Evolutionary conservation across 2,329 filamentous ascomycete genomes (phyloP).

Genomic region (Colletotrichum tropicale): DNA sequence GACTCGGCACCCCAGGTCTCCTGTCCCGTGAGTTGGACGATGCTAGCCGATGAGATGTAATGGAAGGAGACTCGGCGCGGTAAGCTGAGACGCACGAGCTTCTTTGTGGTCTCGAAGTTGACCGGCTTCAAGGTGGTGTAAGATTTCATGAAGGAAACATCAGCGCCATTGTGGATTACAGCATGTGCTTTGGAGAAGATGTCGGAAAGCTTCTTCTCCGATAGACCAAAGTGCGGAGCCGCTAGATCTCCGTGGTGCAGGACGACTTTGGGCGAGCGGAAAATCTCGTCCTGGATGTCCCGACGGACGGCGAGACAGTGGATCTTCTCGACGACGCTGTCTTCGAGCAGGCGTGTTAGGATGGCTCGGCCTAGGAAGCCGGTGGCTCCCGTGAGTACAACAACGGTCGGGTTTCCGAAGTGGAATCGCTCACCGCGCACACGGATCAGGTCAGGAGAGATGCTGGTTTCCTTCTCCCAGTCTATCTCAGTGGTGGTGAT

Average conservation of each 20-base stretch:
- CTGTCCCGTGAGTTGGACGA: slow-evolving; percentile 3
- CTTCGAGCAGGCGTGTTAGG: slow-evolving; percentile 32
- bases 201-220: not conserved
- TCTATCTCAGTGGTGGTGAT: slow-evolving; percentile 20
- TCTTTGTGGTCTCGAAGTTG: slow-evolving; percentile 40
- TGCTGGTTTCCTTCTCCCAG: slow-evolving; percentile 39
- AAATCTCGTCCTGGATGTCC: not conserved
- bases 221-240: slow-evolving; percentile 25
- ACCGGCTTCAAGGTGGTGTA: slow-evolving; percentile 35
- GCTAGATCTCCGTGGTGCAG: not conserved
- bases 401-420: not conserved
- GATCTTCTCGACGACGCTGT: slow-evolving; percentile 32
- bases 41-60: slow-evolving; percentile 30
- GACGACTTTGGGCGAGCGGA: not conserved
- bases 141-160: slow-evolving; percentile 38
- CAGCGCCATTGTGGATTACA: slow-evolving; percentile 61
- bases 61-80: slow-evolving; percentile 30
- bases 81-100: slow-evolving; percentile 33
- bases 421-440: not conserved
- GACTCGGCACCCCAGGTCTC: not conserved
- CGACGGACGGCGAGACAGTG: slow-evolving; percentile 43
- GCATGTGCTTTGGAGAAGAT: slow-evolving; percentile 31
- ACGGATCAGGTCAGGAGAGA: not conserved
- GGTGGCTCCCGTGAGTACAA: slow-evolving; percentile 37
- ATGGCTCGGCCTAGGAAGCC: slow-evolving; percentile 42